Evolutionary conservation across 305 asterid genomes (phyloP), one percentile per base, ranked within the genome.

Genomic region (Fraxinus ornus): DNA sequence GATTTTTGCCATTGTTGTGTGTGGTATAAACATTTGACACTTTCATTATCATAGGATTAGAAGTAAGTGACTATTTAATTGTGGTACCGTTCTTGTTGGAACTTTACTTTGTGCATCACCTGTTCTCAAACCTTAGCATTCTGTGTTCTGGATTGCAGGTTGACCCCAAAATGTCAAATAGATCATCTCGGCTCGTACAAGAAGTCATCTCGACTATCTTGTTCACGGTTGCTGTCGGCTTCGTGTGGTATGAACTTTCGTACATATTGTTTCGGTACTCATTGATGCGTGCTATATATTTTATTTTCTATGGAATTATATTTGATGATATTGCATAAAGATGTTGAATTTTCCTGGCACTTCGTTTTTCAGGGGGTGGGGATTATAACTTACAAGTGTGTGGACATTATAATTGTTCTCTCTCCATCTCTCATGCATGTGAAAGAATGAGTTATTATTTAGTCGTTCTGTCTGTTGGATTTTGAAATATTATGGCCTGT

Each of bases 181-280:
- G 89, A 88, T 90, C 98, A 52, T 88, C 97, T 70, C 97, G 97
- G 24, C 87, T 94, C 76, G 92, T 93, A 12, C 97, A 92, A 81
- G 98, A 96, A 89, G 77, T 92, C 81, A 83, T 96, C 81, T 91
- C 98, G 80, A 92, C 99, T 8, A 89, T 94, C 81, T 78, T 96
- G 84, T 90, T 96, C 88, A 94, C 98, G 19, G 85, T 91, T 82
- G 97, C 94, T 49, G 88, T 96, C 77, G 97, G 97, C 89, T 87
- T 96, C 86, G 84, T 91, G 83, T 96, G 99, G 98, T 96, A 91
- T 83, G 94, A 36, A 75, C 71, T 76, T 60, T 79, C 19, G 10
- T 64, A 79, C 66, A 32, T 64, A 7, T 21, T 81, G 13, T 64
- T 57, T 72, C 32, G 52, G 66, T 75, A n/a, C 15, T 81, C 52